These are phyloP conservation scores for Plasmodium cynomolgi DNA, from an alignment of 169 alveolate genomes.

Conservation along the genomic window DNA sequence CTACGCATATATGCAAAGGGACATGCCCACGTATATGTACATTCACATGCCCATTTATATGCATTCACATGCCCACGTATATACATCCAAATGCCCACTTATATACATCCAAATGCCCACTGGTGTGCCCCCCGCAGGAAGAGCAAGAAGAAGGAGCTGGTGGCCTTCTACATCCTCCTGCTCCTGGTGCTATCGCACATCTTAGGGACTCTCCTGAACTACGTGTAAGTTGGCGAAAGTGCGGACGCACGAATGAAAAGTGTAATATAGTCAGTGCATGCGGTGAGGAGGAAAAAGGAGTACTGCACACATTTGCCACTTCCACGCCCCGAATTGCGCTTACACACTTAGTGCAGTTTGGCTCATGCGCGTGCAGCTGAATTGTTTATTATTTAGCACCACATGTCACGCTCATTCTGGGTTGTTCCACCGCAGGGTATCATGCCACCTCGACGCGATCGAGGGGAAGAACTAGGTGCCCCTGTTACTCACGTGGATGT, in stretches of 20 bases:
- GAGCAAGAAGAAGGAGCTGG: not conserved
- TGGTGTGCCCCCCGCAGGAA: not conserved
- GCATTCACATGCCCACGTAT: not conserved
- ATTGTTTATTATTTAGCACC: not conserved
- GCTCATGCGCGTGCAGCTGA: not conserved
- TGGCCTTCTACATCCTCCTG: constrained; percentile 30
- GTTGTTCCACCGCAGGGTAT: not conserved
- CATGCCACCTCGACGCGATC: not conserved
- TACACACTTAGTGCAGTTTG: not conserved
- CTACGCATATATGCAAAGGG: not conserved
- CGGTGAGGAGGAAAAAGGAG: not conserved
- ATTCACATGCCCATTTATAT: not conserved
- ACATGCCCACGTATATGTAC: not conserved
- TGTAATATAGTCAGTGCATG: not conserved
- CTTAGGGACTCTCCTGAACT: constrained; percentile 40
- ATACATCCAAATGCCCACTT: not conserved
- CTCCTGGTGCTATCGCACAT: constrained; percentile 22
- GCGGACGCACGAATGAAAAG: not conserved
- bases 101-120: not conserved
- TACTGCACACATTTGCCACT: not conserved
- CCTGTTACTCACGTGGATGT: not conserved
- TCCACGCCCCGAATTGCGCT: not conserved
- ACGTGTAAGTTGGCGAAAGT: constrained; percentile 7
- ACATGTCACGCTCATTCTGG: not conserved
- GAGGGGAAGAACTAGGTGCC: not conserved